Percentiles rank a stretch among this genome's conserved stretches.
phyloP scores from a whole-genome alignment of 768 basidiomycete genomes.

The Piloderma croceum region DNA sequence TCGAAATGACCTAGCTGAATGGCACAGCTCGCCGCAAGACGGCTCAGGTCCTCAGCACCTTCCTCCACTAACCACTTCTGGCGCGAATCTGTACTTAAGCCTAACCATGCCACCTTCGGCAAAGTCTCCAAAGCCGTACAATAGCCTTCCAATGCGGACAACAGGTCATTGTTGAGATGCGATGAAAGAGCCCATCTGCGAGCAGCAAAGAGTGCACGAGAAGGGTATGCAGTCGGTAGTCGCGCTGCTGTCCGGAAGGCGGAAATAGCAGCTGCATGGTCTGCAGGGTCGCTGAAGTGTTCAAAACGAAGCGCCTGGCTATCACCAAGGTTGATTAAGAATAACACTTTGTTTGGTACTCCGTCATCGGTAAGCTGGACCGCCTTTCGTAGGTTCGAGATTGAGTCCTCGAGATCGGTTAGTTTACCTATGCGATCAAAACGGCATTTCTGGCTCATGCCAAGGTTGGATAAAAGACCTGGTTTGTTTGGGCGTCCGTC shows the following conservation, averaged over 20 bases:
- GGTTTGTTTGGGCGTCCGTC: slow-evolving; percentile 13
- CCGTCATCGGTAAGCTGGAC: slow-evolving; percentile 16
- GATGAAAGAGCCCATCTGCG: no score
- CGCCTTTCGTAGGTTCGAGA: slow-evolving; percentile 8
- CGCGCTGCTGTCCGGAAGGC: no score
- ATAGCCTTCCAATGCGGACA: slow-evolving; percentile 10
- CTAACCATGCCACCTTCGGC: no score
- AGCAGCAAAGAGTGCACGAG: no score
- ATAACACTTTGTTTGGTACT: slow-evolving; percentile 12
- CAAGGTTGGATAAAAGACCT: slow-evolving; percentile 16
- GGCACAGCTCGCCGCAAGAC: no score
- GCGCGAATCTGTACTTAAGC: no score
- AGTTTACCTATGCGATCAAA: slow-evolving; percentile 19
- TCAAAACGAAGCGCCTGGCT: slow-evolving; percentile 17
- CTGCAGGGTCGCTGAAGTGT: slow-evolving; percentile 15
- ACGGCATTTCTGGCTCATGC: slow-evolving; percentile 12
- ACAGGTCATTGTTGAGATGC: no score
- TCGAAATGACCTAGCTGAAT: no score
- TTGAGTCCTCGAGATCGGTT: slow-evolving; percentile 20
- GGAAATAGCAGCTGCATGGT: slow-evolving; percentile 21
- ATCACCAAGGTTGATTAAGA: slow-evolving; percentile 17
- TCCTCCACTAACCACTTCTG: no score
- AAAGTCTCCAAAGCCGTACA: slow-evolving; percentile 19
- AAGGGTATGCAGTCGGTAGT: no score
- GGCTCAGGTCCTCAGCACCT: no score